phyloP scores from a whole-genome alignment of 345 rosid species.

The Reutealis trisperma region DNA sequence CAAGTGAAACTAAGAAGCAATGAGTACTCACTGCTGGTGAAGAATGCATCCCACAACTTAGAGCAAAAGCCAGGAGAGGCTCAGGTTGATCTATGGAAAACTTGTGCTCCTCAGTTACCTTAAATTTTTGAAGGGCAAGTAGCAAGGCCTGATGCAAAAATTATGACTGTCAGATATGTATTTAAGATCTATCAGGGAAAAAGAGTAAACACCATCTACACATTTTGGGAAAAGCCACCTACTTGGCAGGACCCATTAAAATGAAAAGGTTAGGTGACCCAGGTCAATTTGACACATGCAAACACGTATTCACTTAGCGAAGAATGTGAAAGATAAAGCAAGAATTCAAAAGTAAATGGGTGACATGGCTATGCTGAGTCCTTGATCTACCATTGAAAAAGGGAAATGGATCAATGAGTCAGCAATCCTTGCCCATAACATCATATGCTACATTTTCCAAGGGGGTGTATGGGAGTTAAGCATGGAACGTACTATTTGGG shows the following conservation, averaged over 20 bases:
- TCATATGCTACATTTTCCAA: neutral
- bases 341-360: neutral
- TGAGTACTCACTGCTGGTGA: conserved; percentile 63
- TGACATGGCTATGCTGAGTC: neutral
- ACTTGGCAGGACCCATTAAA: conserved; percentile 1
- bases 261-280: neutral
- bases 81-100: conserved; percentile 56
- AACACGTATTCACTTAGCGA: neutral
- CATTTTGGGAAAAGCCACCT: neutral
- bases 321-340: neutral
- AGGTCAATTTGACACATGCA: neutral
- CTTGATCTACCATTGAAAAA: conserved; percentile 13
- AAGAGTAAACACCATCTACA: conserved; percentile 3
- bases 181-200: neutral
- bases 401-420: neutral
- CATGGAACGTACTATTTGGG: conserved; percentile 55
- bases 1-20: conserved; percentile 1
- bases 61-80: conserved; percentile 59
- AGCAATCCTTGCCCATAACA: neutral
- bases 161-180: conserved; percentile 1
- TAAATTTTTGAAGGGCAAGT: conserved; percentile 56
- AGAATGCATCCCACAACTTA: conserved; percentile 64
- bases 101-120: conserved; percentile 48
- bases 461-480: conserved; percentile 6
- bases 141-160: conserved; percentile 46